Conservation (phyloP, 176 grass and related monocot genomes). For the Triticum monococcum region DNA sequence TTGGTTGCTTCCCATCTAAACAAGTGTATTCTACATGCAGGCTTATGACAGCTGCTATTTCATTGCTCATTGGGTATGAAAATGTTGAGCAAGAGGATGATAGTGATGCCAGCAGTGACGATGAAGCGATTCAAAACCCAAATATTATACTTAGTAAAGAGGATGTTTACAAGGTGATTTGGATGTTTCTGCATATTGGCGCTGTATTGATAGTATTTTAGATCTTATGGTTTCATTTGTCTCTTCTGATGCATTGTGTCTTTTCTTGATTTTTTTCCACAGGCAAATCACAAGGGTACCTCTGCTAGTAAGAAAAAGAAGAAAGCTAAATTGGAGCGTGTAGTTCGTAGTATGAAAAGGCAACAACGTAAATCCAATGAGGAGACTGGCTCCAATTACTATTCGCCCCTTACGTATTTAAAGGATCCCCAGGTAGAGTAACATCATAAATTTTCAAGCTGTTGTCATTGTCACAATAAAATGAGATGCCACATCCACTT, state of each 20-base stretch:
- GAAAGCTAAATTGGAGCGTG: conserved; percentile 91
- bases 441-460: background rate
- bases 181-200: background rate
- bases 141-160: conserved; percentile 75
- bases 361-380: conserved; percentile 72
- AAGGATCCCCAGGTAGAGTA: conserved; percentile 83
- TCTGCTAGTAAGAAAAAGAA: conserved; percentile 97
- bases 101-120: conserved; percentile 74
- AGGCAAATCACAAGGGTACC: conserved; percentile 91
- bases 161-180: conserved; percentile 91
- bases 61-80: conserved; percentile 95
- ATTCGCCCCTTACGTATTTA: conserved; percentile 83
- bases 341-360: conserved; percentile 91
- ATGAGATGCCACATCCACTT: background rate
- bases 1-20: conserved; percentile 15
- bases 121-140: conserved; percentile 60
- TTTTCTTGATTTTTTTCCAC: conserved; percentile 25
- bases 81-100: conserved; percentile 69
- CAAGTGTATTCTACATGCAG: conserved; percentile 34
- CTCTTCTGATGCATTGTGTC: conserved; percentile 1
- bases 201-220: background rate
- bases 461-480: background rate
- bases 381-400: conserved; percentile 63
- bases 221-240: conserved; percentile 3
- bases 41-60: conserved; percentile 87